Base-by-base conservation (phyloP, 2,329 filamentous ascomycete genomes). In the Fusarium cyanostomum region DNA sequence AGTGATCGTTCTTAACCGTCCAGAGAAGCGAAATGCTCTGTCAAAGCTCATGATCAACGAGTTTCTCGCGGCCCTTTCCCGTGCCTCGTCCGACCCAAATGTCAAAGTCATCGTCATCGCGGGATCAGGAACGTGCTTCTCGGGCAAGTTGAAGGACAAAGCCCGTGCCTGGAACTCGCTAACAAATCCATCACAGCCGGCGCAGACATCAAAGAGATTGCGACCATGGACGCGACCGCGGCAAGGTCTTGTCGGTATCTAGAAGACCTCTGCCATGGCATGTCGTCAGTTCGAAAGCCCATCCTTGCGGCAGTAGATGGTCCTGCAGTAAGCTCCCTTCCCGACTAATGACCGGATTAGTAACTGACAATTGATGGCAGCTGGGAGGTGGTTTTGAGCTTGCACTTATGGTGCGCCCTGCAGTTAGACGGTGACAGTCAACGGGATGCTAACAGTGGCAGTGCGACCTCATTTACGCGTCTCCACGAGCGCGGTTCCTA, bases 21-120 rank as follows among this genome's bases (percentile, higher is more conserved):
- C 83, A 2, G 76, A 79, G 41, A 86, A 87, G 71, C 79, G 84
- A 52, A 88, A 88, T 77, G 84, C 86, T 9, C 80, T 88, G 55
- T 86, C 84, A 2, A 76, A 79, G 52, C 71, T 73, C 42, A 80
- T 86, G 74, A 81, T 85, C 62, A 67, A 71, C 53, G 77, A 84
- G 42, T 72, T 85, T 5, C 68, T 80, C 13, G 60, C 45, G 9
- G 65, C 69, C 46, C 69, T 77, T 31, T 66, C 44, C 44, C 51
- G 38, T 15, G 62, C 64, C 18, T 72, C 63, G 9, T 39, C 31
- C 15, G 61, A 71, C 45, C 27, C 62, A 42, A 27, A 45, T 5
- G 70, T 80, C 39, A 71, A 73, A 33, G 77, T 69, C 21, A 72
- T 80, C 16, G 70, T 80, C 26, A 54, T 80, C 31, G 75, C 78